Conservation (phyloP, 2,329 filamentous ascomycete genomes). For the Colletotrichum graminicola region DNA sequence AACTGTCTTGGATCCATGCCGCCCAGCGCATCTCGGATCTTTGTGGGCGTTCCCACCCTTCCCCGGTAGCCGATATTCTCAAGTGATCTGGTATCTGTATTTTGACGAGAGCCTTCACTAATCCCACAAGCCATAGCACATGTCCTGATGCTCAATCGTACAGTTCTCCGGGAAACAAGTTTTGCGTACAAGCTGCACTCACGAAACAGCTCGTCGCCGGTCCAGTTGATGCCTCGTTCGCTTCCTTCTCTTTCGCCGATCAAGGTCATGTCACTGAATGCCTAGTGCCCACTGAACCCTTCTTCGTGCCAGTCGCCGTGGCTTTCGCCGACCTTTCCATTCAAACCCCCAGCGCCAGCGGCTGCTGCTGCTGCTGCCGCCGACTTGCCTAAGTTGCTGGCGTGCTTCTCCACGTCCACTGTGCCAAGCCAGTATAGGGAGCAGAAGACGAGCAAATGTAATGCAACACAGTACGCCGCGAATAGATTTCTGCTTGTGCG, state of each 20-base stretch:
- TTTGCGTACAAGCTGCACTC: conserved; percentile 8
- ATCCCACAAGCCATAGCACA: conserved; percentile 25
- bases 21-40: conserved; percentile 5
- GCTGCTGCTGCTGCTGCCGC: conserved; percentile 56
- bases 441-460: conserved; percentile 89
- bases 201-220: not conserved
- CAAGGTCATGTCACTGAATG: conserved; percentile 4
- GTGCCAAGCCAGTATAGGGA: conserved; percentile 88
- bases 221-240: not conserved
- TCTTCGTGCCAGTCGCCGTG: conserved; percentile 75
- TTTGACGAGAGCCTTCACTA: conserved; percentile 26
- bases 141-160: conserved; percentile 26
- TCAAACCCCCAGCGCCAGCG: conserved; percentile 49
- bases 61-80: conserved; percentile 5
- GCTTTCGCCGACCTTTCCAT: conserved; percentile 48
- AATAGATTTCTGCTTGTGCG: conserved; percentile 93
- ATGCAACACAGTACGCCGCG: conserved; percentile 87
- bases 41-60: not conserved
- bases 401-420: conserved; percentile 72
- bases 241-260: not conserved
- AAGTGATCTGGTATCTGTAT: conserved; percentile 25
- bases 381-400: conserved; percentile 66
- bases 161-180: conserved; percentile 20
- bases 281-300: conserved; percentile 62
- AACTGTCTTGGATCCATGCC: not conserved